Percentiles rank a stretch among this genome's conserved stretches.
Evolutionary conservation across 352 stramenopile species (phyloP).

Genomic region (Phytophthora litchii): DNA sequence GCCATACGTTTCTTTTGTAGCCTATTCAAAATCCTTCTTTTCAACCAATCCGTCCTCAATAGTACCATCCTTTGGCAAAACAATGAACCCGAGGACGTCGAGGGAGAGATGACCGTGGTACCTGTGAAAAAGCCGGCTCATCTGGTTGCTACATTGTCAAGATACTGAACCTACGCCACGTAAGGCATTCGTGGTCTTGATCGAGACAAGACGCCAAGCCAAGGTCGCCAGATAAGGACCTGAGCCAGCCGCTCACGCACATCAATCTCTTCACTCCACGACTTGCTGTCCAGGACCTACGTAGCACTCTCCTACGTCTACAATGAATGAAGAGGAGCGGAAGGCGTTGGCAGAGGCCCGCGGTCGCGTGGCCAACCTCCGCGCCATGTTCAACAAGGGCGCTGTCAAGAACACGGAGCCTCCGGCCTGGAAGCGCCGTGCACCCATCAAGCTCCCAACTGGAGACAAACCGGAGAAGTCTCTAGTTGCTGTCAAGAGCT

Average conservation of each 20-base stretch:
- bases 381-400: conserved; percentile 75
- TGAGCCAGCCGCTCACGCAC: background rate
- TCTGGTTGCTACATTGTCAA: conserved; percentile 16
- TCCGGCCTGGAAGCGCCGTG: conserved; percentile 25
- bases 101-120: conserved; percentile 23
- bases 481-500: conserved; percentile 42
- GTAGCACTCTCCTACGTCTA: background rate
- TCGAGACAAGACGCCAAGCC: background rate
- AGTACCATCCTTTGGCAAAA: background rate
- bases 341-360: conserved; percentile 53
- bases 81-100: conserved; percentile 4
- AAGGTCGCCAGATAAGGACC: conserved; percentile 4
- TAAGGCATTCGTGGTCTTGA: conserved; percentile 10
- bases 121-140: conserved; percentile 4
- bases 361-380: conserved; percentile 63
- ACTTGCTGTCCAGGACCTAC: conserved; percentile 11
- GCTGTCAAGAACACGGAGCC: conserved; percentile 26
- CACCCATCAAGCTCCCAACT: conserved; percentile 28
- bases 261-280: conserved; percentile 9
- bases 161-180: conserved; percentile 6
- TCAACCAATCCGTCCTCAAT: background rate
- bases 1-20: too few relatives aligned
- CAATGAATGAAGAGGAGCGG: conserved; percentile 48
- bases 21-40: too few relatives aligned
- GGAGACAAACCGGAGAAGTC: conserved; percentile 6